phyloP scores from a whole-genome alignment of 1,139 yeast genomes.

The Kurtzmaniella quercitrusa region DNA sequence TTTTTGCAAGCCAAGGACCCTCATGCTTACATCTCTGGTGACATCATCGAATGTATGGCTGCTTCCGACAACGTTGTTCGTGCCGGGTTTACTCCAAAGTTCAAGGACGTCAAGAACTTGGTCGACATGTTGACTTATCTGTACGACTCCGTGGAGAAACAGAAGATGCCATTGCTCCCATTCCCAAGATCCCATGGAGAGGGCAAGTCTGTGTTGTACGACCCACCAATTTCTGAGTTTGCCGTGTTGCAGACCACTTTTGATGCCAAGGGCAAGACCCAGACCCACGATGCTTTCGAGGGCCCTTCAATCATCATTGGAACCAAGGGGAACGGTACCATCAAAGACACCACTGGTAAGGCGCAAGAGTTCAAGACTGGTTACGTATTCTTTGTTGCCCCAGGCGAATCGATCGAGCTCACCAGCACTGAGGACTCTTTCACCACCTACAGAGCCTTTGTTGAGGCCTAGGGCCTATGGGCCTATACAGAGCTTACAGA shows the following conservation, averaged over 20 bases:
- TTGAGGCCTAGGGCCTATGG: constrained; percentile 65
- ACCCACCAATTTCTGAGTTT: constrained; percentile 97
- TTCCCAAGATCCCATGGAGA: constrained; percentile 68
- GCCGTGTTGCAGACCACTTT: constrained; percentile 76
- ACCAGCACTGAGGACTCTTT: constrained; percentile 48
- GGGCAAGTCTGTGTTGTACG: constrained; percentile 64
- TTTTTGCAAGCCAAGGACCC: constrained; percentile 96
- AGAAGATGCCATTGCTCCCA: constrained; percentile 71
- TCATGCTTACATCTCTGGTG: constrained; percentile 95
- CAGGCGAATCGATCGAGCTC: constrained; percentile 62
- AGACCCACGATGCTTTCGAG: constrained; percentile 50
- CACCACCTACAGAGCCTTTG: constrained; percentile 84
- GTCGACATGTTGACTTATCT: constrained; percentile 89
- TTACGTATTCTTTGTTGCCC: constrained; percentile 79
- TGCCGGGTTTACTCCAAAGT: constrained; percentile 98
- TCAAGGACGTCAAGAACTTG: constrained; percentile 87
- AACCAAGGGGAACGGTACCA: constrained; percentile 73
- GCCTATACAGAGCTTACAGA: too few relatives aligned
- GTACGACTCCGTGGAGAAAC: constrained; percentile 85
- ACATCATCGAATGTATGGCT: constrained; percentile 98
- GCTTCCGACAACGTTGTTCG: constrained; percentile 97
- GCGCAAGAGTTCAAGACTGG: constrained; percentile 52
- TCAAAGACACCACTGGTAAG: constrained; percentile 42
- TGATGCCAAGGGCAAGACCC: constrained; percentile 43
- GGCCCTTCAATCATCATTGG: constrained; percentile 90